Base-by-base conservation (phyloP, 805 yeast species). In the Jamesozyma rosinii region DNA sequence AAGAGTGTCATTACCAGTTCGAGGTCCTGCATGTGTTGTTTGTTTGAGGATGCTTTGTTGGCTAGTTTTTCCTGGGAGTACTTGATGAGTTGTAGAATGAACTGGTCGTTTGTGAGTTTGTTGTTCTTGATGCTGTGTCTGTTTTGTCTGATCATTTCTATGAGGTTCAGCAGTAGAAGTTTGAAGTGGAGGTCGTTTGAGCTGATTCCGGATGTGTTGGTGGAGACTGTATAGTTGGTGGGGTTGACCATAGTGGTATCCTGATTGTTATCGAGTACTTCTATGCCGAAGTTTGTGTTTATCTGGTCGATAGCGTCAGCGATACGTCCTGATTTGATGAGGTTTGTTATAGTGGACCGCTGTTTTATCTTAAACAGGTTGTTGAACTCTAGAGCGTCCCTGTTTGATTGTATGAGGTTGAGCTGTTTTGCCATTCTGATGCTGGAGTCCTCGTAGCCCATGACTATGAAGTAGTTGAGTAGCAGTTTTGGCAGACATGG, bases 1-100 rank as follows among this genome's bases (percentile, higher is more conserved):
- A 88, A 64, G 46, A 88, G 67, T 19, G 95, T 86, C 92, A 88
- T 84, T 2, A 94, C 79, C 36, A 80, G 67, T 57, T 89, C 95
- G 47, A 88, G 64, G 49, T 85, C 90, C 43, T 75, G 74, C 62
- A 87, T 70, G 46, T 82, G 76, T 44, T 68, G 68, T 49, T 67
- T 67, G 38, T 79, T 79, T 40, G 74, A 71, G 2, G 82, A 69
- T 1, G 80, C 82, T 45, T 81, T 76, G 48, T 69, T 68, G 4
- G 85, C 75, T 48, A 84, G 59, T 53, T 79, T 79, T 18, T 71
- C 74, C 46, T 79, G 70, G 8, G 83, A 80, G 61, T 82, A 82
- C 8, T 64, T 57, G 18, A 83, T 70, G 3, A 82, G 70, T 14
- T 63, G 68, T 43, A 73, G 61, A 35, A 82, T 68, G 49, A 81